Base-by-base conservation (phyloP, 768 basidiomycete genomes). In the Tubosaeta sp. region DNA sequence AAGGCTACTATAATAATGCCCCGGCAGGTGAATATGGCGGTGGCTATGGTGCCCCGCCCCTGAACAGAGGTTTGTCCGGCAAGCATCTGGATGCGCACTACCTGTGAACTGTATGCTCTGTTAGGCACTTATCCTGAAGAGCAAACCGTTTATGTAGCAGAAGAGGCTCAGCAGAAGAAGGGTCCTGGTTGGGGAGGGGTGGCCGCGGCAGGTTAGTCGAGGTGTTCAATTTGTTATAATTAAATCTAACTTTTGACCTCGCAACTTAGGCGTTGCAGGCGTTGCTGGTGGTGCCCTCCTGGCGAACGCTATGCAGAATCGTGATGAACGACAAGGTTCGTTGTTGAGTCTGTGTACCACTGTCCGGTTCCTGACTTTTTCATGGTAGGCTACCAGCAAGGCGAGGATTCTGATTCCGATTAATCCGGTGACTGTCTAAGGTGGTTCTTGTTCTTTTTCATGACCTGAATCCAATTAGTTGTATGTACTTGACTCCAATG, bases 211-310 rank as follows among this genome's bases (percentile, higher is more conserved):
- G 81, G 80, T 82, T 46, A 43, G 74, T 63, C 3, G 19, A 43
- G 5, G 50, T 14, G 19, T 43, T 39, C 4, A 22, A 27, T 35
- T 47, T 31, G 48, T 34, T 43, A 25, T 33, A 11, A 38, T 27
- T 27, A 16, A 43, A 26, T 12, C 54, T 56, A 22, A 59, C 53
- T 32, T 22, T 34, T n/a, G 27, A 38, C 35, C 42, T 46, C 31
- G 50, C 16, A 48, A 48, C 25, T 48, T 54, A 78, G 85, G 76
- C 57, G 85, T 79, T 60, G 85, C 74, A 14, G 87, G 84, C 53
- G 63, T 87, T n/a, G 63, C 84, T n/a, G 85, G 80, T 35, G 87
- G 86, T 52, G 70, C 71, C 3, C 65, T 88, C 41, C 60, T 87
- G 35, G 77, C 61, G 33, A 73, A 82, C 42, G 80, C 77, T 0